Evolutionary conservation across 2,329 filamentous ascomycete species (phyloP), one percentile per base, ranked within the genome.

Genomic region (Lachnellula willkommii): DNA sequence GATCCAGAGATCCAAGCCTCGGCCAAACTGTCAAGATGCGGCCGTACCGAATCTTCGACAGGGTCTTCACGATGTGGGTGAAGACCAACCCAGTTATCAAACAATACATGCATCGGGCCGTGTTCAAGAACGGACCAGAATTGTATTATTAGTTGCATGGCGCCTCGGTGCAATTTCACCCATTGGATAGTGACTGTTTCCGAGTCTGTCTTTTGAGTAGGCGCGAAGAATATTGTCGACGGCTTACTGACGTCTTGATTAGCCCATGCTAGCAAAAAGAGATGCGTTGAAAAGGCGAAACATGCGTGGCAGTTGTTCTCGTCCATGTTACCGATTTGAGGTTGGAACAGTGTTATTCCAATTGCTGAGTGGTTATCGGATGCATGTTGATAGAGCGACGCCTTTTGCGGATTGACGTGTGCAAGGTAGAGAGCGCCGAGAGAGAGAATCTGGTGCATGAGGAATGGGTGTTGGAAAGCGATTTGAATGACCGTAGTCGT

Each of bases 271-370:
- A 74, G 71, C 1, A 72, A 62, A 52, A 69, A 70, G 3, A 72
- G 59, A 1, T 67, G 50, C 0, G 64, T 60, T 3, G 69, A 66
- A 52, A 72, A 72, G 3, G 68, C 60, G 37, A 70, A 71, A 32
- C 65, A 64, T 2, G 68, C 63, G 17, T 70, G 60, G 17, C 63
- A 68, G 46, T 70, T 66, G 56, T 72, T 59, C 66, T 70, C 15
- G 65, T 66, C 56, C 70, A 74, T 65, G 72, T 72, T 32, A 77
- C 80, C 40, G 78, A 85, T 58, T 52, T 66, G 60, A 15, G 65
- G 60, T 53, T 70, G 70, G 56, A 71, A 72, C 6, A 66, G 52
- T 12, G 61, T 58, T 3, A 73, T 60, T 28, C 63, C 67, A 17
- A 59, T 66, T 36, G 68, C 67, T 17, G 69, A 58, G 22, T 70